Evolutionary conservation across 2,329 filamentous ascomycete species (phyloP).

Genomic region (Colletotrichum tofieldiae): DNA sequence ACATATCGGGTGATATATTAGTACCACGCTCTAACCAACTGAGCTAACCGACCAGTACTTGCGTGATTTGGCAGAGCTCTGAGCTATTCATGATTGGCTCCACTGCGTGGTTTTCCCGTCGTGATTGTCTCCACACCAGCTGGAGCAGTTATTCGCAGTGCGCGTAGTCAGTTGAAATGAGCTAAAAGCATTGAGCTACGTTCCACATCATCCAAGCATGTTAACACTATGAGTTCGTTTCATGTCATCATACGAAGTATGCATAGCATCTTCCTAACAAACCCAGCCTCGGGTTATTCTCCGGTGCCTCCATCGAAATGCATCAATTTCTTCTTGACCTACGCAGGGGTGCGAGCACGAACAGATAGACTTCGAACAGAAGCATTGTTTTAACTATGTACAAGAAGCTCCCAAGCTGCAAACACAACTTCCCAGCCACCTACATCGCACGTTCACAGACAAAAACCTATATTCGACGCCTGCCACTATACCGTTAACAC

Average conservation of each 20-base stretch:
- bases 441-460: not conserved
- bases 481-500: too few species aligned
- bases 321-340: not conserved
- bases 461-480: not conserved
- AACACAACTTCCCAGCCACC: too few species aligned
- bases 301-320: not conserved
- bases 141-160: not conserved
- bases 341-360: not conserved
- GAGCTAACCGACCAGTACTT: constrained; percentile 40
- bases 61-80: accelerated
- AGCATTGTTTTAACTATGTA: not conserved
- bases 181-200: too few species aligned
- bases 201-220: not conserved
- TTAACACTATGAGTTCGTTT: not conserved
- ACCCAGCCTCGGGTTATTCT: not conserved
- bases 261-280: too few species aligned
- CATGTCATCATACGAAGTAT: accelerated
- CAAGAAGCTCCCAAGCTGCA: not conserved
- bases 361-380: too few species aligned
- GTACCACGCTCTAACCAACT: constrained; percentile 44
- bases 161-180: not conserved
- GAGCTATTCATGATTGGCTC: not conserved
- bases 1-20: constrained; percentile 35
- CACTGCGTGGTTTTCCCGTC: not conserved
- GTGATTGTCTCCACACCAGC: not conserved